Evolutionary conservation across 768 basidiomycete species (phyloP).

Genomic region (Hypholoma fasciculare): DNA sequence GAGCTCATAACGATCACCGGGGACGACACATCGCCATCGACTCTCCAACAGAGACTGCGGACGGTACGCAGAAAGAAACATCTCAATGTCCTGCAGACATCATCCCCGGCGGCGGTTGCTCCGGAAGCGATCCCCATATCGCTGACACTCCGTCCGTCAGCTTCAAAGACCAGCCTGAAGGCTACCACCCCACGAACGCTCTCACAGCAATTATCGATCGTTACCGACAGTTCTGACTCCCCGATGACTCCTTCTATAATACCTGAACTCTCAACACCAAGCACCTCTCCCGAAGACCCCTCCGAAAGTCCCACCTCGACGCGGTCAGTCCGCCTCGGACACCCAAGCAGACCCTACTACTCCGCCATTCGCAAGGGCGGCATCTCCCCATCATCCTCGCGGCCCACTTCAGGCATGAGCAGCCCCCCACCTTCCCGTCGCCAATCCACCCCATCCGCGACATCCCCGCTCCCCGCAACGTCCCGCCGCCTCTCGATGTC

Average conservation of each 20-base stretch:
- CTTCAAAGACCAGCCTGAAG: neutral
- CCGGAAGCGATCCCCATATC: conserved; percentile 25
- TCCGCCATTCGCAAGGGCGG: conserved; percentile 50
- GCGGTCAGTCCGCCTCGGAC: conserved; percentile 39
- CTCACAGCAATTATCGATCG: neutral
- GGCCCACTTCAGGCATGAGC: conserved; percentile 33
- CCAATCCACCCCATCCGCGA: conserved; percentile 17
- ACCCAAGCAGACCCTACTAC: conserved; percentile 55
- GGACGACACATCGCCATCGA: conserved; percentile 1
- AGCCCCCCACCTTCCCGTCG: neutral
- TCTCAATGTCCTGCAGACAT: conserved; percentile 23
- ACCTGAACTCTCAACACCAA: conserved; percentile 15
- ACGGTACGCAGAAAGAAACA: conserved; percentile 41
- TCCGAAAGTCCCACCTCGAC: conserved; percentile 13
- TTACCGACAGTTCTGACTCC: neutral
- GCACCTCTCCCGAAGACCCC: conserved; percentile 13
- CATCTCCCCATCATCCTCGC: conserved; percentile 29
- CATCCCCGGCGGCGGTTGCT: conserved; percentile 17
- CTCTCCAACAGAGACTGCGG: conserved; percentile 18
- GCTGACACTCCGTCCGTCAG: conserved; percentile 11
- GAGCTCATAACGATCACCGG: neutral
- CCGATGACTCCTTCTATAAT: neutral
- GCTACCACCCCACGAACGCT: neutral
- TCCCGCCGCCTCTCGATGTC: conserved; percentile 22
- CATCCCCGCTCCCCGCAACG: conserved; percentile 23